Conservation (phyloP, 108 stramenopile species). For the Nitzschia putrida region DNA sequence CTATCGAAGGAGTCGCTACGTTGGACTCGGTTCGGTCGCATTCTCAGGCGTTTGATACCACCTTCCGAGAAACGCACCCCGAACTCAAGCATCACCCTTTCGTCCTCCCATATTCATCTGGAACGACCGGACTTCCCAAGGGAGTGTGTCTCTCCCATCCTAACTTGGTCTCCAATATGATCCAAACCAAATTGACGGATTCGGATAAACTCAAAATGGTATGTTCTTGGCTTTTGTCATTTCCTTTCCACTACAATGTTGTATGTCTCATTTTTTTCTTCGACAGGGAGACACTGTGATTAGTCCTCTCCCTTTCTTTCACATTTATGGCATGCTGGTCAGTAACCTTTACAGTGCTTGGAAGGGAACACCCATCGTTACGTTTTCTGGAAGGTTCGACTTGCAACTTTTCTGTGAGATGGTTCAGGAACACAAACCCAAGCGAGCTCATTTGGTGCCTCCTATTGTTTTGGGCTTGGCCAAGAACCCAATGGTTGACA, state of each 20-base stretch:
- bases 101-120: slow-evolving; percentile 88
- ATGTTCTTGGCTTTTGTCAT: too few relatives aligned
- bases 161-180: slow-evolving; percentile 80
- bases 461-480: slow-evolving; percentile 78
- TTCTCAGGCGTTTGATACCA: slow-evolving; percentile 35
- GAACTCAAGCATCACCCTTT: slow-evolving; percentile 58
- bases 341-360: slow-evolving; percentile 63
- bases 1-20: slow-evolving; percentile 54
- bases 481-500: slow-evolving; percentile 81
- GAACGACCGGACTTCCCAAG: slow-evolving; percentile 95
- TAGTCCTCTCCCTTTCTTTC: slow-evolving; percentile 90
- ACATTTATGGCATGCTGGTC: slow-evolving; percentile 84
- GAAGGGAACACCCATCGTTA: slow-evolving; percentile 73
- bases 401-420: slow-evolving; percentile 70
- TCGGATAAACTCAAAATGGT: slow-evolving; percentile 5
- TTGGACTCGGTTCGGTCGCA: slow-evolving; percentile 54
- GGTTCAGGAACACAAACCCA: slow-evolving; percentile 66
- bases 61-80: slow-evolving; percentile 44
- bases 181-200: slow-evolving; percentile 68
- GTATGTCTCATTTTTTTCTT: too few relatives aligned
- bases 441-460: slow-evolving; percentile 88
- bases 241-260: too few relatives aligned
- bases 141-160: slow-evolving; percentile 86
- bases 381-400: slow-evolving; percentile 83
- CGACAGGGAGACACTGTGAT: slow-evolving; percentile 67